phyloP scores from a whole-genome alignment of 2,329 filamentous ascomycete species.

The Triangularia verruculosa region DNA sequence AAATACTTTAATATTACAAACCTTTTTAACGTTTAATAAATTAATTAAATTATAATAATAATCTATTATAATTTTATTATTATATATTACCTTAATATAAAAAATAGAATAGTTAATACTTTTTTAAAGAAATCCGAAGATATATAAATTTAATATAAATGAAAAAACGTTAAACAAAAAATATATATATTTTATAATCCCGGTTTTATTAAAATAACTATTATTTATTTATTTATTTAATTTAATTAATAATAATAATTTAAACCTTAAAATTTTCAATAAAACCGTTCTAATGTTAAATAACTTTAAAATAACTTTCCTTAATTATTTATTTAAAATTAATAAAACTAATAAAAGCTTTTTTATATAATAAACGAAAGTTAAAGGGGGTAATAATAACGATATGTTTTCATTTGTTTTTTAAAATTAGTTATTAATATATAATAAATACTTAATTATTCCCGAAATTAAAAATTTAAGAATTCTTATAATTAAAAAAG shows the following conservation, averaged over 20 bases:
- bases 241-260: neutral
- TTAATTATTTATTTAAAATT: neutral
- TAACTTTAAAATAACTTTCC: neutral
- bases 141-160: neutral
- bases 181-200: neutral
- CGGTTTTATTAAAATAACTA: neutral
- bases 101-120: slow-evolving; percentile 3
- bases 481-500: neutral
- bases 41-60: neutral
- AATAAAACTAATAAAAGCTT: neutral
- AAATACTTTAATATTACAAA: neutral
- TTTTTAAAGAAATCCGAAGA: slow-evolving; percentile 6
- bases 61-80: slow-evolving; percentile 1
- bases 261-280: neutral
- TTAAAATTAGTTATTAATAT: neutral
- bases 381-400: neutral
- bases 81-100: neutral
- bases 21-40: neutral
- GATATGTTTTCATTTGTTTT: neutral
- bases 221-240: neutral
- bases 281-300: neutral
- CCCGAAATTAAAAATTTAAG: neutral
- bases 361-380: neutral
- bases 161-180: neutral
- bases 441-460: neutral